phyloP scores from a whole-genome alignment of 2,329 filamentous ascomycete species.

The Chalaropsis ovoidea region DNA sequence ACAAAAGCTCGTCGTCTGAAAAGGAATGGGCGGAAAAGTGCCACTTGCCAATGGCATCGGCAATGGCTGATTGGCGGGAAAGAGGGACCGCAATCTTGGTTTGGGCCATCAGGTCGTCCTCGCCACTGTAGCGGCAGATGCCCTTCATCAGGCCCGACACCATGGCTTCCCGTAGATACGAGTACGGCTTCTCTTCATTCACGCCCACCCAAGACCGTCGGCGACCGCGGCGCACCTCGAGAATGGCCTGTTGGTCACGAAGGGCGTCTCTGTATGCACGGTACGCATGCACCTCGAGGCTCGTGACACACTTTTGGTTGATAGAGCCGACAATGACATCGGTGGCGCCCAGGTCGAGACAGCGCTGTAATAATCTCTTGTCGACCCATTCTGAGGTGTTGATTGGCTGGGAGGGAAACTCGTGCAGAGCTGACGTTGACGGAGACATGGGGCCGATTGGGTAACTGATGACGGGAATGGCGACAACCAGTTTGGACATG shows the following conservation, averaged over 20 bases:
- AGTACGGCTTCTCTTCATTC: slow-evolving; percentile 73
- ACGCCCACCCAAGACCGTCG: slow-evolving; percentile 90
- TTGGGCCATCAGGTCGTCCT: slow-evolving; percentile 53
- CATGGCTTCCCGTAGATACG: slow-evolving; percentile 86
- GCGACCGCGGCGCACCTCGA: slow-evolving; percentile 62
- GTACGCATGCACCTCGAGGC: slow-evolving; percentile 74
- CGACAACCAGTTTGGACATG: slow-evolving; percentile 47
- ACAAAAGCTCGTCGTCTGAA: slow-evolving; percentile 78
- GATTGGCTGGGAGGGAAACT: slow-evolving; percentile 27
- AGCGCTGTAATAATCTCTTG: slow-evolving; percentile 50
- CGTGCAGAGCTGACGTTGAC: slow-evolving; percentile 30
- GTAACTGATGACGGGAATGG: slow-evolving; percentile 44
- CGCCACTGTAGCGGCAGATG: slow-evolving; percentile 60
- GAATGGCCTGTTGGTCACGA: slow-evolving; percentile 59
- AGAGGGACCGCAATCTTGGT: slow-evolving; percentile 58
- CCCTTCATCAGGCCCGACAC: slow-evolving; percentile 82
- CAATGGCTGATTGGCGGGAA: slow-evolving; percentile 56
- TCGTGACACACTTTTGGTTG: slow-evolving; percentile 60
- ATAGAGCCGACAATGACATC: slow-evolving; percentile 79
- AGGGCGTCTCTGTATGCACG: slow-evolving; percentile 66
- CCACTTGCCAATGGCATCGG: slow-evolving; percentile 65
- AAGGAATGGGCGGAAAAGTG: slow-evolving; percentile 83
- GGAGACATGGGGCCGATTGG: slow-evolving; percentile 30
- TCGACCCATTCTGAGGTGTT: slow-evolving; percentile 35
- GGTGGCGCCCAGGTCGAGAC: slow-evolving; percentile 73